phyloP scores from a whole-genome alignment of 164 flowering plant genomes.

The Santalum album region DNA sequence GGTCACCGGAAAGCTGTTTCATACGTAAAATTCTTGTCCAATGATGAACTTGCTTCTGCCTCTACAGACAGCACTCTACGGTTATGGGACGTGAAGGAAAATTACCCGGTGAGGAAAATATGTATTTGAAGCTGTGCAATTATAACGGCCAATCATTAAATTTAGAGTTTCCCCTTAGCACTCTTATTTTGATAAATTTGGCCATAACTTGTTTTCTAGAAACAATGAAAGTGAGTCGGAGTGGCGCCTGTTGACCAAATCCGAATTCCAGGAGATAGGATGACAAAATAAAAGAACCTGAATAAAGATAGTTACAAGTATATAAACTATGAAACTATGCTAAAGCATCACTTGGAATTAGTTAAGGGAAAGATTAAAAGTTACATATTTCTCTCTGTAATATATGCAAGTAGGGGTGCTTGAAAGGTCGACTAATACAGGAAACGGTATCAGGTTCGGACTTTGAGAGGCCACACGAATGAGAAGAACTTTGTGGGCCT shows the following conservation, averaged over 20 bases:
- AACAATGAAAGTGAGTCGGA: too few relatives aligned
- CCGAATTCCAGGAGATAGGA: too few relatives aligned
- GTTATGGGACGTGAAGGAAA: constrained; percentile 90
- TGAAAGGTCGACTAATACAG: too few relatives aligned
- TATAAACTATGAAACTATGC: too few relatives aligned
- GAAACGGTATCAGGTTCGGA: constrained; percentile 73
- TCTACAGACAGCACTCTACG: constrained; percentile 96
- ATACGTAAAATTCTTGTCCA: constrained; percentile 90
- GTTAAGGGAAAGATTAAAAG: too few relatives aligned
- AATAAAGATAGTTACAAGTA: too few relatives aligned
- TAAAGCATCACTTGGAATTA: too few relatives aligned
- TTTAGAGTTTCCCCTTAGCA: background rate
- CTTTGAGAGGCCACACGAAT: constrained; percentile 84
- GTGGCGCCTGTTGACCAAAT: too few relatives aligned
- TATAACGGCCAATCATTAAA: background rate
- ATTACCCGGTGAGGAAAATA: constrained; percentile 46
- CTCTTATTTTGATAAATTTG: background rate
- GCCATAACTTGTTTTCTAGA: too few relatives aligned
- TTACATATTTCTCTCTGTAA: too few relatives aligned
- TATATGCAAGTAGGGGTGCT: too few relatives aligned
- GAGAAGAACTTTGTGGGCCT: constrained; percentile 98
- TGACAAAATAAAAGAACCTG: too few relatives aligned
- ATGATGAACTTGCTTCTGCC: constrained; percentile 91
- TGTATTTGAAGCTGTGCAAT: background rate
- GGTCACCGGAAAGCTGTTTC: constrained; percentile 96